A percentile compares a stretch with the other conserved stretches of the same genome.
Conservation (phyloP, 2,329 filamentous ascomycete genomes). For the Aspergillus unguis region DNA sequence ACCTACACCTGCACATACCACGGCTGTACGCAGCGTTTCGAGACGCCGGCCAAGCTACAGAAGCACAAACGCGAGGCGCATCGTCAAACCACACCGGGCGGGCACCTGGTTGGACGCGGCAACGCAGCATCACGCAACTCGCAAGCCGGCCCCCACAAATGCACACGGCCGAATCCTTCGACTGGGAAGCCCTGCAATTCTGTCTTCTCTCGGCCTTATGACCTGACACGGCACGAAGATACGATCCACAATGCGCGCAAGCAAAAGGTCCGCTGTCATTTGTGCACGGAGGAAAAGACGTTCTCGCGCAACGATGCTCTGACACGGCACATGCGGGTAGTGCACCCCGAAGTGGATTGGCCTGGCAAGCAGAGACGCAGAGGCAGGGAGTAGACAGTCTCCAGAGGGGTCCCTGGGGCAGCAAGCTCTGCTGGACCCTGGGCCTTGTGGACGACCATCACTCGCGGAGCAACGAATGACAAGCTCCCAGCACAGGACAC, state of each 20-base stretch:
- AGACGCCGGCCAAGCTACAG: slow-evolving; percentile 79
- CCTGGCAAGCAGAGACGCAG: slow-evolving; percentile 60
- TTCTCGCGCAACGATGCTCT: slow-evolving; percentile 94
- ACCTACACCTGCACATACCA: slow-evolving; percentile 97
- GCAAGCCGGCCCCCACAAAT: slow-evolving; percentile 89
- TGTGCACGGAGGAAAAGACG: slow-evolving; percentile 94
- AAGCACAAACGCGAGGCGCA: slow-evolving; percentile 96
- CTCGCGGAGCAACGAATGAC: slow-evolving; percentile 11
- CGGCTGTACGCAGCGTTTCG: slow-evolving; percentile 82
- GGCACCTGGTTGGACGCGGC: slow-evolving; percentile 41
- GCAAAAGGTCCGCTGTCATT: slow-evolving; percentile 86
- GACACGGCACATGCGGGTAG: slow-evolving; percentile 89
- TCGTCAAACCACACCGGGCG: slow-evolving; percentile 63
- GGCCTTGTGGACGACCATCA: slow-evolving; percentile 3
- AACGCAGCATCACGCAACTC: slow-evolving; percentile 64
- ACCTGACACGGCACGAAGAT: slow-evolving; percentile 92
- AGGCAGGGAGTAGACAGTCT: slow-evolving; percentile 32
- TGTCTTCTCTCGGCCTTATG: slow-evolving; percentile 91
- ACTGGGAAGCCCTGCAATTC: slow-evolving; percentile 94
- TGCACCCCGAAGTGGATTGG: slow-evolving; percentile 83
- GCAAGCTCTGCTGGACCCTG: neutral
- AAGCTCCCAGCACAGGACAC: slow-evolving; percentile 1
- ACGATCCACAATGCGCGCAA: slow-evolving; percentile 95
- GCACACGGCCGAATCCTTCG: slow-evolving; percentile 87
- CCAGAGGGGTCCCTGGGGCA: neutral